Percentiles rank a stretch among this genome's conserved stretches.
Conservation (phyloP, 2,329 filamentous ascomycete species). For the Botrytis deweyae region DNA sequence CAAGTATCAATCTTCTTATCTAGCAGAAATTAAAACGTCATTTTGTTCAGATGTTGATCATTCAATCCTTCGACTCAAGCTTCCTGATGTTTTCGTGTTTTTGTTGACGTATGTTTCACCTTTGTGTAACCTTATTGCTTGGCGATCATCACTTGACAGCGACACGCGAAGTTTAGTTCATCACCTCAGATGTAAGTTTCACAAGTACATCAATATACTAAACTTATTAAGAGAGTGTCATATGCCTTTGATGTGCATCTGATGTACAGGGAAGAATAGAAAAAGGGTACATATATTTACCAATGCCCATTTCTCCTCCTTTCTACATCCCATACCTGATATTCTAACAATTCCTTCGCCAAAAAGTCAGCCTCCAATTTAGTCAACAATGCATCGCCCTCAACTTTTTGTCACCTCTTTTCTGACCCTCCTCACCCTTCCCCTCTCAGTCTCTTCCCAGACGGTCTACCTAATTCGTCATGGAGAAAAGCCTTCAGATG, state of each 20-base stretch:
- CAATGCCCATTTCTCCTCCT: neutral
- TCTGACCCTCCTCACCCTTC: neutral
- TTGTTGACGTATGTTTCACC: neutral
- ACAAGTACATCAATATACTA: neutral
- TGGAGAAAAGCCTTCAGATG: constrained; percentile 57
- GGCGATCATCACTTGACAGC: neutral
- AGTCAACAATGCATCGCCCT: neutral
- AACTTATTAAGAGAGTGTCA: neutral
- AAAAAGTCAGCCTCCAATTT: neutral
- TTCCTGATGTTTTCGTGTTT: neutral
- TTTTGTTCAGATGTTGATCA: neutral
- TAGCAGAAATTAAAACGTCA: neutral
- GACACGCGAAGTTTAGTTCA: neutral
- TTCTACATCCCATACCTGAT: neutral
- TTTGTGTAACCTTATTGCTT: neutral
- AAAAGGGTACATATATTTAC: neutral
- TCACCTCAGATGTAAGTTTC: neutral
- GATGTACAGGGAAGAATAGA: neutral
- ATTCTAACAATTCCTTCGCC: neutral
- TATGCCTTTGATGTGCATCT: neutral
- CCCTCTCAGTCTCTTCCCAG: constrained; percentile 20
- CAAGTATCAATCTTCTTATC: neutral
- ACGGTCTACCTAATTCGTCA: constrained; percentile 64
- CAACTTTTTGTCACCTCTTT: neutral
- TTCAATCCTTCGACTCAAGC: neutral